phyloP scores from a whole-genome alignment of 2,329 filamentous ascomycete species.

The Penicillium verrucosum region DNA sequence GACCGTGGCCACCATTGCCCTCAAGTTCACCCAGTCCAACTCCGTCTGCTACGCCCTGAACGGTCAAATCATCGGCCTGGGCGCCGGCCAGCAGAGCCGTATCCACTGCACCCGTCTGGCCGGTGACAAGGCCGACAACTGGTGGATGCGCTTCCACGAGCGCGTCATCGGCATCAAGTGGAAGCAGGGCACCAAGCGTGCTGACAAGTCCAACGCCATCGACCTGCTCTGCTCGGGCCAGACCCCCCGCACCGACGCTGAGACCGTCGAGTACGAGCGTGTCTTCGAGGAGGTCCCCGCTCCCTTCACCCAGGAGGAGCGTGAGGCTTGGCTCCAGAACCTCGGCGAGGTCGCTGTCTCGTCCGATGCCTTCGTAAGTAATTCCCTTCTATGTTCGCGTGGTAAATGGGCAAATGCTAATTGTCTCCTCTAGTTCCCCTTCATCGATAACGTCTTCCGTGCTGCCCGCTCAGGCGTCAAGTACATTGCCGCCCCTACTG shows the following conservation, averaged over 20 bases:
- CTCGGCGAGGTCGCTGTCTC: constrained; percentile 74
- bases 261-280: constrained; percentile 81
- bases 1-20: constrained; percentile 89
- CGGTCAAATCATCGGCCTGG: constrained; percentile 89
- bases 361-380: constrained; percentile 88
- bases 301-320: constrained; percentile 79
- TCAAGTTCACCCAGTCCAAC: constrained; percentile 99
- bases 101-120: constrained; percentile 98
- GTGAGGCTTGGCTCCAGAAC: constrained; percentile 79
- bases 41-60: constrained; percentile 96
- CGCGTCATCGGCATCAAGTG: constrained; percentile 84
- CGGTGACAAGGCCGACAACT: constrained; percentile 98
- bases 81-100: constrained; percentile 92
- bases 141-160: constrained; percentile 98
- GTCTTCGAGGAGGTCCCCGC: constrained; percentile 86
- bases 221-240: constrained; percentile 90
- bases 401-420: background rate
- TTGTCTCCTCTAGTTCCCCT: constrained; percentile 69
- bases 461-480: constrained; percentile 84
- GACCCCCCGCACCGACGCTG: constrained; percentile 76
- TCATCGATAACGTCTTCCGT: constrained; percentile 96
- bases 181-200: constrained; percentile 95
- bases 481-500: constrained; percentile 90
- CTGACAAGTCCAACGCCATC: constrained; percentile 97
- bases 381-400: background rate